phyloP scores from a whole-genome alignment of 1,284 basidiomycete genomes.

The Cutaneotrichosporon dermatis region DNA sequence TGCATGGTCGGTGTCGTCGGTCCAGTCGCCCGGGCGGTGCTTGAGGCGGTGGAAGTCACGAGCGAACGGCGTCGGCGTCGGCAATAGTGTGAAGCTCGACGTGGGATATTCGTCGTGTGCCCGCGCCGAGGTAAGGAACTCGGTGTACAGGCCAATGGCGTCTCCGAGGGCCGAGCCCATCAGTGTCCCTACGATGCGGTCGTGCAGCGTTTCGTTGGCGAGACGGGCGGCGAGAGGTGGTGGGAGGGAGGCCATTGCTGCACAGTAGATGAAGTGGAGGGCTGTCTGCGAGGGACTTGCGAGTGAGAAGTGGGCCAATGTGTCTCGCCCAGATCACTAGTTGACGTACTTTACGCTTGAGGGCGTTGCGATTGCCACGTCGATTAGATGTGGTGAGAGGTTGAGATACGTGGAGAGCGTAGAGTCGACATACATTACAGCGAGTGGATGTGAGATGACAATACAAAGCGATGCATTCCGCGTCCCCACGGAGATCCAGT shows the following conservation, averaged over 20 bases:
- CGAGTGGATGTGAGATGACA: too few species aligned
- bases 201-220: constrained; percentile 5
- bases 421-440: too few species aligned
- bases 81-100: constrained; percentile 4
- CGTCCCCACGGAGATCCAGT: too few species aligned
- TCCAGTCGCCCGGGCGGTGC: constrained; percentile 16
- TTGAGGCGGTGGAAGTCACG: constrained; percentile 18
- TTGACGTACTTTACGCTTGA: too few species aligned
- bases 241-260: neutral
- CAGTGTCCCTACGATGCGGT: constrained; percentile 11
- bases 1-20: constrained; percentile 21
- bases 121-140: constrained; percentile 10
- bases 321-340: too few species aligned
- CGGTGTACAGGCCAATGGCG: constrained; percentile 19
- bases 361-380: too few species aligned
- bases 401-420: too few species aligned
- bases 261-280: neutral
- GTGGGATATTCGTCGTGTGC: constrained; percentile 5
- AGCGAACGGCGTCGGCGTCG: constrained; percentile 10
- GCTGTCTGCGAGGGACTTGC: neutral
- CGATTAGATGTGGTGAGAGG: too few species aligned
- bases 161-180: constrained; percentile 16
- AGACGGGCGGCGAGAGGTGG: neutral
- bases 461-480: too few species aligned
- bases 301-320: too few species aligned